Evolutionary conservation across 1,284 basidiomycete species (phyloP).

Genomic region (Microbotryum saponariae): DNA sequence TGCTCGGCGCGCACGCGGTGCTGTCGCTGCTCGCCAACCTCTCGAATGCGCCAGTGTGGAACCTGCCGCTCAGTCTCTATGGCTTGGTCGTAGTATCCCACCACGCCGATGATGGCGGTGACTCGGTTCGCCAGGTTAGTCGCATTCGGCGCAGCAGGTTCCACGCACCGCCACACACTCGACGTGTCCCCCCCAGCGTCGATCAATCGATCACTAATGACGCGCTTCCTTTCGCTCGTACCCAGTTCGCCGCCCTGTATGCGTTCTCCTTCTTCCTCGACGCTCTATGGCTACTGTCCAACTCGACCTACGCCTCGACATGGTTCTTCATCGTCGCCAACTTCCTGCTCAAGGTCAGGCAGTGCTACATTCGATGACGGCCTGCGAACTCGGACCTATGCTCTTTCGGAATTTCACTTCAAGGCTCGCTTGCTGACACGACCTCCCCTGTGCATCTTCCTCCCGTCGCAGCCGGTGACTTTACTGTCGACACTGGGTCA

Average conservation of each 20-base stretch:
- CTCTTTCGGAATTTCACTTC: neutral
- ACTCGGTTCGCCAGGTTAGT: constrained; percentile 10
- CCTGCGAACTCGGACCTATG: neutral
- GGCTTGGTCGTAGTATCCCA: constrained; percentile 15
- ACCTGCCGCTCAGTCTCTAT: constrained; percentile 23
- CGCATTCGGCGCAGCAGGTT: neutral
- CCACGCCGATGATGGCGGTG: constrained; percentile 1
- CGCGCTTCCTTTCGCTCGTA: neutral
- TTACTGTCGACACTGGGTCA: constrained; percentile 44
- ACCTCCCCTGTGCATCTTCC: neutral
- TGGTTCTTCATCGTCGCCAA: constrained; percentile 22
- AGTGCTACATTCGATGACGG: neutral
- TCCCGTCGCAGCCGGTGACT: constrained; percentile 16
- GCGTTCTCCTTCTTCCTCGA: constrained; percentile 19
- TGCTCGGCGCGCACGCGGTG: constrained; percentile 13
- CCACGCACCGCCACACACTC: no score
- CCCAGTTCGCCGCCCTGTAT: constrained; percentile 14
- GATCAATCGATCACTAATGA: neutral
- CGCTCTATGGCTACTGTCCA: constrained; percentile 8
- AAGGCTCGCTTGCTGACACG: neutral
- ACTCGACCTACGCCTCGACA: neutral
- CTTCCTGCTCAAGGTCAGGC: constrained; percentile 25
- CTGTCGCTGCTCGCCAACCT: constrained; percentile 17
- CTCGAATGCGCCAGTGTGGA: constrained; percentile 17
- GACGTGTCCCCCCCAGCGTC: no score